Evolutionary conservation across 768 basidiomycete species (phyloP).

Genomic region (Russula brevipes): DNA sequence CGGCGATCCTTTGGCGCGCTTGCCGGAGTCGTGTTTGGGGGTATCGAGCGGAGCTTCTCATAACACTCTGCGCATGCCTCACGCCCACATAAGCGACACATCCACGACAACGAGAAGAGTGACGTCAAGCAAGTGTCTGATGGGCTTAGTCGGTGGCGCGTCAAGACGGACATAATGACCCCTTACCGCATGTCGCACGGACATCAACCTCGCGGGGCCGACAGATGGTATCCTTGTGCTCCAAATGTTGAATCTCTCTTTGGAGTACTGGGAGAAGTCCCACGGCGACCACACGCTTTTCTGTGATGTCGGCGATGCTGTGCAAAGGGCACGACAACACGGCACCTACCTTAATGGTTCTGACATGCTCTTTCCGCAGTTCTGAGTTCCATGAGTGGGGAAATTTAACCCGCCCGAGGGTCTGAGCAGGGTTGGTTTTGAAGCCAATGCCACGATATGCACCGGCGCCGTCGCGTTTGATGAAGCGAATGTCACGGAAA

Average conservation of each 20-base stretch:
- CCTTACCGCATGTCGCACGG: constrained; percentile 79
- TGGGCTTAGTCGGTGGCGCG: constrained; percentile 20
- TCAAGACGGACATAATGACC: not conserved
- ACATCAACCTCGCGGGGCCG: constrained; percentile 75
- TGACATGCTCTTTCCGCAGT: constrained; percentile 47
- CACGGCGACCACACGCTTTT: constrained; percentile 57
- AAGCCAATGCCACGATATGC: constrained; percentile 63
- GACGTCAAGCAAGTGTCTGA: constrained; percentile 91
- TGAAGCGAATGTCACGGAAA: constrained; percentile 74
- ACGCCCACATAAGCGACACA: constrained; percentile 82
- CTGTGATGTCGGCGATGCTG: constrained; percentile 16
- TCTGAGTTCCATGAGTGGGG: constrained; percentile 13
- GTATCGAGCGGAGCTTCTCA: constrained; percentile 52
- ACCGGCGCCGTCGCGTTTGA: constrained; percentile 55
- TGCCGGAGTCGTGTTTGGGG: constrained; percentile 39
- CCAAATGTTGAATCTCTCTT: constrained; percentile 57
- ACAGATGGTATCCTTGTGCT: constrained; percentile 50
- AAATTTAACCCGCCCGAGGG: constrained; percentile 10
- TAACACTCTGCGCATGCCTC: constrained; percentile 86
- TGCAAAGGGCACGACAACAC: not conserved
- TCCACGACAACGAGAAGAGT: constrained; percentile 82
- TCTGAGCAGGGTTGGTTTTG: constrained; percentile 9
- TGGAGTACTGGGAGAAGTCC: constrained; percentile 65
- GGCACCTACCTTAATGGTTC: constrained; percentile 46
- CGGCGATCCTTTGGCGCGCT: constrained; percentile 21